Evolutionary conservation across 2,329 filamentous ascomycete genomes (phyloP), one percentile per base, ranked within the genome.

Genomic region (Diaporthe helianthi): DNA sequence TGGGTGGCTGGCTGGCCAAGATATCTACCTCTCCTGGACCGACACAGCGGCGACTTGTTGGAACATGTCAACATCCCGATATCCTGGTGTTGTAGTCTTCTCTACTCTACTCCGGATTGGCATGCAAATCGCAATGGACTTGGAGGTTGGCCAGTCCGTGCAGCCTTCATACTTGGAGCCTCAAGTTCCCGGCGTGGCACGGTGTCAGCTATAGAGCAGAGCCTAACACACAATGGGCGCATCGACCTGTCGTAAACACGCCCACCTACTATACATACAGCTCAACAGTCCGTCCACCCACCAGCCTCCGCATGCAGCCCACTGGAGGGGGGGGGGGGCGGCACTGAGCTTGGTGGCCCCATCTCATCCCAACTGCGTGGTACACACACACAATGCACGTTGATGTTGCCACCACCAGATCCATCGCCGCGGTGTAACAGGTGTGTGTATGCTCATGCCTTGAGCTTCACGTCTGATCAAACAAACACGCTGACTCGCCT

Each of bases 381-480:
- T 63, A 63, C 58, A 26, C 44, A 63, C 49, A 63, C 58, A 26
- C 44, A 63, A 63, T 49, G 58, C 58, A 63, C 29, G n/a, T 31
- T 22, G 19, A 49, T 19, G 31, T 49, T 22, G 58, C n/a, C 19
- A 22, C 29, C 58, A 33, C 44, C 26, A 63, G 58, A 49, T 41
- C 44, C 44, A 49, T 29, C 58, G 41, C n/a, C 22, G 29, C 58
- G 29, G 58, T 63, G 58, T 63, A 49, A 49, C 58, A 63, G 41
- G 7, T 26, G 3, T 36, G 7, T 26, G 3, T 36, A 33, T 24
- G 12, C 26, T 24, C 58, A 36, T 49, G 58, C 58, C 44, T 63
- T 63, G 41, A 63, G 58, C 44, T 36, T 63, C 29, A 36, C n/a
- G 58, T 63, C 58, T 63, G 58, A 49, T 63, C 58, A 63, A 63